Conservation (phyloP, 2,329 filamentous ascomycete genomes). For the Neophaeococcomyces mojaviensis region DNA sequence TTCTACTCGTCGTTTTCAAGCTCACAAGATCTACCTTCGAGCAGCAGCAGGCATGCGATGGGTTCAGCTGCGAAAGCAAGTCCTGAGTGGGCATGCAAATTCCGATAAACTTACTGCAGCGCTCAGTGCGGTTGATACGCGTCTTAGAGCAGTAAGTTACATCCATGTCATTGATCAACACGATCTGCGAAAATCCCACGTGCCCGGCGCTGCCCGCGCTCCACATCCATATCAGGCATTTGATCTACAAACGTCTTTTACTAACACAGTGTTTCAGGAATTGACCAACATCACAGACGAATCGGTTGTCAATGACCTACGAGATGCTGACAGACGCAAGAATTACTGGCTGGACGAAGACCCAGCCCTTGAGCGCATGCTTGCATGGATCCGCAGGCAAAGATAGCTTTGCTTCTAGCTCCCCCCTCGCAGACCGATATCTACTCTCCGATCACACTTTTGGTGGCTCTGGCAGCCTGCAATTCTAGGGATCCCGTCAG, state of each 20-base stretch:
- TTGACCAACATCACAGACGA: slow-evolving; percentile 50
- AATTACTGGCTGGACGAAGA: slow-evolving; percentile 58
- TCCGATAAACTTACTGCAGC: slow-evolving; percentile 40
- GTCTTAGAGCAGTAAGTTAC: slow-evolving; percentile 41
- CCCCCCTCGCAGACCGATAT: background rate
- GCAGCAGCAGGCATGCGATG: slow-evolving; percentile 52
- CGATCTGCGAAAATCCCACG: background rate
- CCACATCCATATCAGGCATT: slow-evolving; percentile 10
- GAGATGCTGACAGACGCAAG: slow-evolving; percentile 47
- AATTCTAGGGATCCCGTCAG: no score
- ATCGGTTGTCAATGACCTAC: slow-evolving; percentile 49
- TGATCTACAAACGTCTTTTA: slow-evolving; percentile 14
- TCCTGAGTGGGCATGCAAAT: slow-evolving; percentile 45
- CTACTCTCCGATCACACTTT: no score
- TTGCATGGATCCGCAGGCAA: slow-evolving; percentile 36
- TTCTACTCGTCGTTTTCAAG: slow-evolving; percentile 52
- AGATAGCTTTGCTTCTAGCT: slow-evolving; percentile 15
- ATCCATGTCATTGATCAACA: slow-evolving; percentile 1
- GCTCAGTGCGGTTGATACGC: slow-evolving; percentile 42
- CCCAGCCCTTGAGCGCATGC: slow-evolving; percentile 47
- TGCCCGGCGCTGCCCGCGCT: background rate
- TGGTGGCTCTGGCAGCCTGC: no score
- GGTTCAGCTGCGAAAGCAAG: slow-evolving; percentile 46
- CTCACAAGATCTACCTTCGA: slow-evolving; percentile 53
- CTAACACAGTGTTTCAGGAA: slow-evolving; percentile 38